Conservation (phyloP, 2,329 filamentous ascomycete species). For the Penicillium sp. region DNA sequence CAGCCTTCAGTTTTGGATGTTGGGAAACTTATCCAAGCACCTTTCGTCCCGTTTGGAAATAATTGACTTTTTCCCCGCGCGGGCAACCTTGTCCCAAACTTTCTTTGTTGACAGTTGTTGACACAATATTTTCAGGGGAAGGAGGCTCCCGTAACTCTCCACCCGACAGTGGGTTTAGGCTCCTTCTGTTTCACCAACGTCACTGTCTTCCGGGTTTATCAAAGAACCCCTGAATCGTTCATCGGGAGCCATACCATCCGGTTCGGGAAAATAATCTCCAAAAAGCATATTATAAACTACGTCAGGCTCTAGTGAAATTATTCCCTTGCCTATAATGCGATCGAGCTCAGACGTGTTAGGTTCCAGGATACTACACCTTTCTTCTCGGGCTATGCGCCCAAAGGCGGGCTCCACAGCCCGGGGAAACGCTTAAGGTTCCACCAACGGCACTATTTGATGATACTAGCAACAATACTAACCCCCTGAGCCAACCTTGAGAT, state of each 20-base stretch:
- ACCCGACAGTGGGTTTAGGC: not conserved
- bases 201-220: not conserved
- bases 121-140: not conserved
- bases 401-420: not conserved
- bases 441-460: conserved; percentile 32
- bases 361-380: not conserved
- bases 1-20: not conserved
- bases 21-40: not conserved
- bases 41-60: not conserved
- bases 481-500: not conserved
- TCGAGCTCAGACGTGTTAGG: not conserved
- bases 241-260: not conserved
- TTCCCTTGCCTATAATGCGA: not conserved
- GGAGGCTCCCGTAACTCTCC: not conserved
- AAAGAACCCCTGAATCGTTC: not conserved
- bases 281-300: not conserved
- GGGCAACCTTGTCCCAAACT: not conserved
- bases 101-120: not conserved
- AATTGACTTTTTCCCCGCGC: not conserved
- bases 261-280: not conserved
- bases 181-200: not conserved
- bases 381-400: not conserved
- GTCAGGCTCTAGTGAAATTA: not conserved
- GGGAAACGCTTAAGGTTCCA: conserved; percentile 2
- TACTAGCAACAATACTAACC: conserved; percentile 1